Evolutionary conservation across 2,329 filamentous ascomycete genomes (phyloP).

Genomic region (Phaeosphaeria sp.): DNA sequence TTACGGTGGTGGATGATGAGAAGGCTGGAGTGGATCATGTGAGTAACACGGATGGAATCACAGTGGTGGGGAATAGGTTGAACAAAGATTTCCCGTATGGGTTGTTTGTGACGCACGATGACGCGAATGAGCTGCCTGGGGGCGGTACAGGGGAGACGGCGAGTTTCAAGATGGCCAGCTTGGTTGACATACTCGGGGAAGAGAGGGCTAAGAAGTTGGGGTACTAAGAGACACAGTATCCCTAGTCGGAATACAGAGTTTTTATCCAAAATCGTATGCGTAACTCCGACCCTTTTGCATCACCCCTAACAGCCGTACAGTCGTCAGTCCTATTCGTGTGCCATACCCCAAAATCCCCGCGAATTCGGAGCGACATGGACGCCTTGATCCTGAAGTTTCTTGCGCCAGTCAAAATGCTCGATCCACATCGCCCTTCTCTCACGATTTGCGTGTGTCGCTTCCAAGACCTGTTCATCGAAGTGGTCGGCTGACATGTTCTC

Average conservation of each 20-base stretch:
- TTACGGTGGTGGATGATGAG: conserved; percentile 54
- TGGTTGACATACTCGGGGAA: conserved; percentile 36
- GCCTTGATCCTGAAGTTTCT: too few relatives aligned
- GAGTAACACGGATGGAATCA: conserved; percentile 61
- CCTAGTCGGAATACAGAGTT: too few relatives aligned
- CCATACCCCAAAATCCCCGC: too few relatives aligned
- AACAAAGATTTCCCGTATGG: conserved; percentile 50
- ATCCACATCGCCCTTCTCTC: neutral
- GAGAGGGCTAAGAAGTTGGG: conserved; percentile 26
- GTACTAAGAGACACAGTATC: too few relatives aligned
- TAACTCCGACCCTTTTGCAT: too few relatives aligned
- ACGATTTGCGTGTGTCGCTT: neutral
- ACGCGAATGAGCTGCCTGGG: conserved; percentile 58
- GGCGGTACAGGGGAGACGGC: conserved; percentile 57
- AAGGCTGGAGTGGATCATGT: conserved; percentile 57
- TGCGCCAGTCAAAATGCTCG: too few relatives aligned
- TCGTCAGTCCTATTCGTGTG: too few relatives aligned
- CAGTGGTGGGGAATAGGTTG: conserved; percentile 55
- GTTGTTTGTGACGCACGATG: conserved; percentile 61
- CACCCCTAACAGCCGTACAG: too few relatives aligned
- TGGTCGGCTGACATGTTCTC: neutral
- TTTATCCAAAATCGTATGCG: too few relatives aligned
- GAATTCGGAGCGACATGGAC: too few relatives aligned
- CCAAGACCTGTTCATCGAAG: neutral
- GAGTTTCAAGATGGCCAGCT: conserved; percentile 57